Base-by-base conservation (phyloP, 2,329 filamentous ascomycete species). In the Nigrospora sphaerica region DNA sequence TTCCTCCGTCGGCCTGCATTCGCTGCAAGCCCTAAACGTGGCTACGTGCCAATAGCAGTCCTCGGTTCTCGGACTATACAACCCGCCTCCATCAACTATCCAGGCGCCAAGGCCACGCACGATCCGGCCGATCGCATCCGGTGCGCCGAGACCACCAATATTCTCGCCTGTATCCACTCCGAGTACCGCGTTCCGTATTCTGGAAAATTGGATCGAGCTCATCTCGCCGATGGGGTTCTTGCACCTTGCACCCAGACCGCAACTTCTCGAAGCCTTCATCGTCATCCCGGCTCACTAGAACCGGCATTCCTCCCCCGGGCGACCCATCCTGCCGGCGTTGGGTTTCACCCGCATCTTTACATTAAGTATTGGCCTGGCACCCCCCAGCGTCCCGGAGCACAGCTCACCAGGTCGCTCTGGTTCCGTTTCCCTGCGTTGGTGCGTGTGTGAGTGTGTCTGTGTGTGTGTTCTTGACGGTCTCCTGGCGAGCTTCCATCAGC, bases 161-260 rank as follows among this genome's bases (percentile, higher is more conserved):
- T 44, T 37, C 42, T 31, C 19, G 33, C 23, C 23, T 37, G 42
- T 31, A 17, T n/a, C 42, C 42, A 44, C 42, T 44, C 12, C 31
- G 41, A 32, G 33, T 44, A 37, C 42, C 33, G 42, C 33, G 33
- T 44, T 44, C 42, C 36, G 42, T 32, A 44, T 44, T 44, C 42
- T 44, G 42, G 42, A 44, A 44, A 44, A 28, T 44, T 17, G 31
- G 42, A 44, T 44, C 42, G 42, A 44, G 35, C 42, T 33, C 42
- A 33, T 44, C 42, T 36, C 42, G 33, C 37, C 17, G 31, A 37
- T 33, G 32, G 17, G 42, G 42, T 34, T 33, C 32, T 11, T 17
- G 12, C 12, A 6, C 23, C 23, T 28, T 28, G 23, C 23, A 44
- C 42, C 28, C 33, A 44, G 42, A 44, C 42, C 42, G 42, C 42